These are phyloP conservation scores for Teunomyces lycoperdinae DNA, from an alignment of 805 yeast species.

Conservation along the genomic window DNA sequence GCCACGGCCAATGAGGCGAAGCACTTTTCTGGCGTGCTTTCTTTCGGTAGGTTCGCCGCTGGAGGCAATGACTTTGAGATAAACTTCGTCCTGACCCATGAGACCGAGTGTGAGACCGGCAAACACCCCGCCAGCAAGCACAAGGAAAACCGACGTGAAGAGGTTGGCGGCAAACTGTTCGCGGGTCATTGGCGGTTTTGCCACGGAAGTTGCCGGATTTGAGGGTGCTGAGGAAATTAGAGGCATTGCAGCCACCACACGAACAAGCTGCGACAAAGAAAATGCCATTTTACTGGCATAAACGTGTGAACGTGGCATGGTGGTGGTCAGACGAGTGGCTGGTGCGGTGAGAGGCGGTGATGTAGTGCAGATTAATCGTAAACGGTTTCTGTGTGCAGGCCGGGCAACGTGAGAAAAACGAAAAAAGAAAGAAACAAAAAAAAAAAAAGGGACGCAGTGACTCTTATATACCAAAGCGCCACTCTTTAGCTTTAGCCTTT, in stretches of 20 bases:
- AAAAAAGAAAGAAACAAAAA: too few species aligned
- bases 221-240: conserved; percentile 9
- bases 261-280: conserved; percentile 30
- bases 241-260: conserved; percentile 37
- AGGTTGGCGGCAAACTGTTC: conserved; percentile 48
- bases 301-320: conserved; percentile 23
- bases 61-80: conserved; percentile 82
- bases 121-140: conserved; percentile 82
- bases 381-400: too few species aligned
- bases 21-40: conserved; percentile 66
- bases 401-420: too few species aligned
- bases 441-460: too few species aligned
- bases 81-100: conserved; percentile 98
- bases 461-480: too few species aligned
- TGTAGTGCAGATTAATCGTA: neutral
- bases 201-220: conserved; percentile 9
- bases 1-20: conserved; percentile 70
- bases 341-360: conserved; percentile 21
- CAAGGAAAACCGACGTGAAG: conserved; percentile 56
- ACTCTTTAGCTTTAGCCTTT: too few species aligned
- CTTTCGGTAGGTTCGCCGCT: conserved; percentile 79
- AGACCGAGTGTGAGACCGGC: conserved; percentile 92
- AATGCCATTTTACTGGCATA: conserved; percentile 27
- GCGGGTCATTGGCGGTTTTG: conserved; percentile 23
- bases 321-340: conserved; percentile 10